These are phyloP conservation scores for Stylosanthes scabra DNA, from an alignment of 331 rosid genomes.

Conservation along the genomic window DNA sequence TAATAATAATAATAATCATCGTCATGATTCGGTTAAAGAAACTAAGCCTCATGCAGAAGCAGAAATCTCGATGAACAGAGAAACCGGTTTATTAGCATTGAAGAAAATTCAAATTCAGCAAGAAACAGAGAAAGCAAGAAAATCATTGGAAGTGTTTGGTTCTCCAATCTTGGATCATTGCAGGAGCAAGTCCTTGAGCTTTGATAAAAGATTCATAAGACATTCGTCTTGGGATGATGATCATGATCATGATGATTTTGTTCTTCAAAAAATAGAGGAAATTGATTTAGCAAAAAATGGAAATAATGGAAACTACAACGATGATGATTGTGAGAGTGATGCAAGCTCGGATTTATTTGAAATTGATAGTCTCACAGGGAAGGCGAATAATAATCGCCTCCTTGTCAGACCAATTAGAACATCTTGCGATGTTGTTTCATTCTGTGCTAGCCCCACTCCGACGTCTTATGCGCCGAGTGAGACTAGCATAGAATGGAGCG, in stretches of 20 bases:
- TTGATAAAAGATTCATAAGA: constrained; percentile 59
- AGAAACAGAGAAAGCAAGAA: constrained; percentile 52
- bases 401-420: constrained; percentile 50
- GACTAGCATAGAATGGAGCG: constrained; percentile 97
- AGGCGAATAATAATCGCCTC: constrained; percentile 57
- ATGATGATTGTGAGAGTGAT: constrained; percentile 79
- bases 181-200: constrained; percentile 60
- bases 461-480: constrained; percentile 92
- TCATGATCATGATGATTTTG: too few relatives aligned
- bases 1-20: too few relatives aligned
- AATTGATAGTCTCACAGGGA: constrained; percentile 73
- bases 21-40: constrained; percentile 39
- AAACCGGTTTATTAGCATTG: constrained; percentile 35
- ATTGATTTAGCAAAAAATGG: constrained; percentile 40
- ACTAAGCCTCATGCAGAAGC: constrained; percentile 40
- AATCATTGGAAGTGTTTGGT: constrained; percentile 81
- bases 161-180: constrained; percentile 59
- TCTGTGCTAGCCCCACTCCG: constrained; percentile 61
- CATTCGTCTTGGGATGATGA: constrained; percentile 57
- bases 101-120: constrained; percentile 46
- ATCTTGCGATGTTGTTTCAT: constrained; percentile 43
- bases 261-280: constrained; percentile 44
- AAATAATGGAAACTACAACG: constrained; percentile 50
- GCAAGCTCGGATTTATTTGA: constrained; percentile 96
- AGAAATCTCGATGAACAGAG: constrained; percentile 38